Base-by-base conservation (phyloP, 176 grass and related monocot genomes). In the Tillandsia fasciculata region DNA sequence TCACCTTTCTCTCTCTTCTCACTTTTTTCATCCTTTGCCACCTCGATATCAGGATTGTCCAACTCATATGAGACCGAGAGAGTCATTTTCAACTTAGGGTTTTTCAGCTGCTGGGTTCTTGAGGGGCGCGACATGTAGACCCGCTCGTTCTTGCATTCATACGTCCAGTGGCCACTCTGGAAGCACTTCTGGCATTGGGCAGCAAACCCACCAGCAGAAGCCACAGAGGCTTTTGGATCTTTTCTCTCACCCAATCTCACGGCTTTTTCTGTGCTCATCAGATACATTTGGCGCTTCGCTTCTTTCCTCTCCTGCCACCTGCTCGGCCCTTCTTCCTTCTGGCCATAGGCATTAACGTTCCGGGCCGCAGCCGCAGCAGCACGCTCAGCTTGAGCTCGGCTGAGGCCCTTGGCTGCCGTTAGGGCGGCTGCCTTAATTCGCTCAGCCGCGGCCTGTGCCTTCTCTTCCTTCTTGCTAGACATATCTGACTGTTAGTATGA, bases 311-410 rank as follows among this genome's bases (percentile, higher is more conserved):
- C 85, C 53, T 88, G 85, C 80, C 88, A 91, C 59, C 76, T 63
- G 75, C 83, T 91, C 20, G 83, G 92, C 26, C 76, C 92, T 71
- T 96, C 83, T 80, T 96, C 92, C 79, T 96, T 96, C 78, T 89
- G 78, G 3, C 81, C 86, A 78, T 91, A 89, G 14, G 92, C 86
- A 84, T 96, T 96, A 27, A 87, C 83, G 82, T 89, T 91, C 51
- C 79, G 64, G n/a, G 83, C 74, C 11, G 83, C 88, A 57, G 78
- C 85, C 1, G 85, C 24, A 2, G 88, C 83, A 22, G 83, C 79
- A 12, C 79, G 73, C 75, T 89, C 88, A 50, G 88, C 92, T 80
- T 96, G 86, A 86, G 59, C 81, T 24, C 88, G 82, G 72, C 86
- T 96, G 56, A 96, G 77, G 64, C 86, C 88, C 67, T 96, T 87